Evolutionary conservation across 768 basidiomycete genomes (phyloP).

Genomic region (Scleroderma citrinum): DNA sequence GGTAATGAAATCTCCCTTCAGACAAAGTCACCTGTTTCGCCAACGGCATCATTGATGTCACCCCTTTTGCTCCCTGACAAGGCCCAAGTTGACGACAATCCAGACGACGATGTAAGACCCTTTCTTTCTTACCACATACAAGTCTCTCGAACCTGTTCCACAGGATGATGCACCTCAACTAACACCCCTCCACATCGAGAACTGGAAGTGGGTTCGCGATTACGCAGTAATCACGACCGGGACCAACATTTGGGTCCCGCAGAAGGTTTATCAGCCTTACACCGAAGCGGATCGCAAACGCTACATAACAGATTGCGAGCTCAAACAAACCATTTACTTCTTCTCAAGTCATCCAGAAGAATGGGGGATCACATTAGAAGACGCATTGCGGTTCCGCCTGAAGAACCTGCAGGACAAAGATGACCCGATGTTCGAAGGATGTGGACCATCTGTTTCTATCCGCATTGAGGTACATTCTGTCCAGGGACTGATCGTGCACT

Average conservation of each 20-base stretch:
- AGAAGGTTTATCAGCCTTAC: slow-evolving; percentile 68
- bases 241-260: slow-evolving; percentile 55
- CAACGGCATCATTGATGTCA: neutral
- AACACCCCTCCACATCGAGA: slow-evolving; percentile 20
- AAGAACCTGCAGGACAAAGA: slow-evolving; percentile 52
- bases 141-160: slow-evolving; percentile 1
- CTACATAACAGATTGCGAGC: slow-evolving; percentile 64
- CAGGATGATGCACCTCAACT: slow-evolving; percentile 18
- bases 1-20: neutral
- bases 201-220: slow-evolving; percentile 19
- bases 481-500: neutral
- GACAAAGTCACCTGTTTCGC: neutral
- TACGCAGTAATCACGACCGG: slow-evolving; percentile 16
- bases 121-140: neutral
- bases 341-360: slow-evolving; percentile 45
- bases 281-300: slow-evolving; percentile 72
- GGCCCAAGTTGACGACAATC: neutral
- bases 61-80: neutral
- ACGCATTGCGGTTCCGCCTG: slow-evolving; percentile 58
- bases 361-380: slow-evolving; percentile 56
- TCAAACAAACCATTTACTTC: slow-evolving; percentile 64
- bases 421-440: slow-evolving; percentile 60
- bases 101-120: slow-evolving; percentile 10
- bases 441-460: slow-evolving; percentile 78
- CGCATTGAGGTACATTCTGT: slow-evolving; percentile 54